A percentile compares a stretch with the other conserved stretches of the same genome.
These are phyloP conservation scores for Betula pendula DNA, from an alignment of 306 rosid genomes.

Conservation along the genomic window DNA sequence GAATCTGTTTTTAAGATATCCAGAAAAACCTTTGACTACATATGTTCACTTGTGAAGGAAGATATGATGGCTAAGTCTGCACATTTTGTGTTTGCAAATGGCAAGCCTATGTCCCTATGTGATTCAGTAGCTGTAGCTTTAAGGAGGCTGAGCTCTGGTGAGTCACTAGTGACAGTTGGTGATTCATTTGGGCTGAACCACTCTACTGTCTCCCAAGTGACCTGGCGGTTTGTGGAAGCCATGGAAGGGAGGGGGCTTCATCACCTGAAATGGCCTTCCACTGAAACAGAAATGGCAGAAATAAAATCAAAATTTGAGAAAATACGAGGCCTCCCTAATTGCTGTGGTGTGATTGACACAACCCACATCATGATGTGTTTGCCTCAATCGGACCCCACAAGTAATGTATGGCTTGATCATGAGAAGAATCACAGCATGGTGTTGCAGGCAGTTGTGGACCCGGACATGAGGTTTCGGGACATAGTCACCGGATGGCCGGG, in stretches of 20 bases:
- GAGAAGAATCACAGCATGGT: constrained; percentile 89
- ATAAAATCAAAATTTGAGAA: constrained; percentile 71
- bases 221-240: constrained; percentile 41
- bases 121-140: constrained; percentile 87
- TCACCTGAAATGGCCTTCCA: constrained; percentile 82
- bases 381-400: constrained; percentile 61
- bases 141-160: constrained; percentile 88
- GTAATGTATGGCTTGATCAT: constrained; percentile 76
- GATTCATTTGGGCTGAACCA: constrained; percentile 73
- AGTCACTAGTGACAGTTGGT: constrained; percentile 71
- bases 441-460: constrained; percentile 88
- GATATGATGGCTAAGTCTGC: constrained; percentile 69
- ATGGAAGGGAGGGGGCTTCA: constrained; percentile 78
- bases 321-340: constrained; percentile 85
- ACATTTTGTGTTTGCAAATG: constrained; percentile 51
- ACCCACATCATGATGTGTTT: constrained; percentile 78
- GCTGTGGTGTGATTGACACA: constrained; percentile 72
- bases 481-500: constrained; percentile 89
- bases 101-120: constrained; percentile 52
- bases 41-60: constrained; percentile 84
- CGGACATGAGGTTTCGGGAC: constrained; percentile 82
- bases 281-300: constrained; percentile 60
- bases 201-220: constrained; percentile 75
- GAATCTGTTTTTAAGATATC: constrained; percentile 62
- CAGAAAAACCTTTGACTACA: constrained; percentile 68